These are phyloP conservation scores for Phtheirospermum japonicum DNA, from an alignment of 257 asterid genomes.

Conservation along the genomic window DNA sequence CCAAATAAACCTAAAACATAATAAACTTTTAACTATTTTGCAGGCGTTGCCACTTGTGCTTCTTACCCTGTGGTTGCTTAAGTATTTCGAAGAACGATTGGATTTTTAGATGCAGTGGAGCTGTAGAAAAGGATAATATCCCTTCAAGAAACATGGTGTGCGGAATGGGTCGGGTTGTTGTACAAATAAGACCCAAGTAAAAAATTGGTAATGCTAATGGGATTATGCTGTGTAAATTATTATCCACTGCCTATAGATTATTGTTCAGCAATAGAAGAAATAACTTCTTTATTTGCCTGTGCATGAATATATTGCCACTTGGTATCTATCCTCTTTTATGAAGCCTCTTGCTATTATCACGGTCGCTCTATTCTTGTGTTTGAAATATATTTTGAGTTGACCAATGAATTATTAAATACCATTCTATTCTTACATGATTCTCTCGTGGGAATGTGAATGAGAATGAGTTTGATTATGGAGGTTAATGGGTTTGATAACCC, in stretches of 20 bases:
- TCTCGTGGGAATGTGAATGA: too few relatives aligned
- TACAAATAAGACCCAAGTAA: slow-evolving; percentile 28
- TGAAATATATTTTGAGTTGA: not conserved
- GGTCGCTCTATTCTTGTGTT: not conserved
- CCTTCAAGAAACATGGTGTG: slow-evolving; percentile 2
- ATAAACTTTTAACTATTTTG: slow-evolving; percentile 19
- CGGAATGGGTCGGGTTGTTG: slow-evolving; percentile 18
- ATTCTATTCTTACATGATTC: not conserved
- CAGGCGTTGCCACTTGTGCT: slow-evolving; percentile 84
- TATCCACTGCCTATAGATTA: not conserved
- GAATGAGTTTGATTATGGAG: too few relatives aligned
- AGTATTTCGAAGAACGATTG: slow-evolving; percentile 15
- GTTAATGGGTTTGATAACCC: too few relatives aligned
- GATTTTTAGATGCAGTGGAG: slow-evolving; percentile 17
- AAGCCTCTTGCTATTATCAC: not conserved
- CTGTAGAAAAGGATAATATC: slow-evolving; percentile 1
- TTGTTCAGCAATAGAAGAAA: slow-evolving; percentile 5
- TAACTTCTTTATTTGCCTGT: not conserved
- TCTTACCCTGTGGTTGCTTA: slow-evolving; percentile 64
- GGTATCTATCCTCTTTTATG: not conserved
- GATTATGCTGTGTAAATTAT: slow-evolving; percentile 18
- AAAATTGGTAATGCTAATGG: not conserved
- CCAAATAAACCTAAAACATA: not conserved
- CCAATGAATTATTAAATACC: not conserved
- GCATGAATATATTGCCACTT: not conserved